phyloP scores from a whole-genome alignment of 2,329 filamentous ascomycete species.

The Aphanoascus verrucosus region DNA sequence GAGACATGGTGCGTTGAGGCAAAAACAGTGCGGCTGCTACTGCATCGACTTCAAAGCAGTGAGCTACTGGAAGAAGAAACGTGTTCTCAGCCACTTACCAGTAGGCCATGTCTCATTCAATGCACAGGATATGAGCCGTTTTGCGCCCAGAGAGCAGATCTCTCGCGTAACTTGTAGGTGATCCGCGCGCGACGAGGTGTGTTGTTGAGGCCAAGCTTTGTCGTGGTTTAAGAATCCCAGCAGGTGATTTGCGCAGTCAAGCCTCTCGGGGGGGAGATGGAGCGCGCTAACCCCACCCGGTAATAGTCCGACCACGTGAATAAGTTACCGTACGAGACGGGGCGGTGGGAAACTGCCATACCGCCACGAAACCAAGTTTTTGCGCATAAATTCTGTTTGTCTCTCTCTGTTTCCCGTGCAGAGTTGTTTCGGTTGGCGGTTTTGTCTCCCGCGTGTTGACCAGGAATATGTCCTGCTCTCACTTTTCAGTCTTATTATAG shows the following conservation, averaged over 20 bases:
- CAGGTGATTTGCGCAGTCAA: constrained; percentile 5
- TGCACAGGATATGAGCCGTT: constrained; percentile 2
- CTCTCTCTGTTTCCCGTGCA: background rate
- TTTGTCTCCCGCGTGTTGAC: background rate
- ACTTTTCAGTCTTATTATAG: background rate
- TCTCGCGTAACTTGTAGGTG: background rate
- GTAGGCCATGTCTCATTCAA: background rate
- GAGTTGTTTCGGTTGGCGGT: background rate
- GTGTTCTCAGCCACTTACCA: background rate
- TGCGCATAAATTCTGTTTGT: background rate
- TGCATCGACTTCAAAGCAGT: background rate
- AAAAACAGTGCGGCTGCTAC: background rate
- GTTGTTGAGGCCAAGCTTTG: constrained; percentile 13
- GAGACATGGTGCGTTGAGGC: background rate
- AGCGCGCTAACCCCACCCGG: background rate
- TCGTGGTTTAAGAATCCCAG: constrained; percentile 4
- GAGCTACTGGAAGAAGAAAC: background rate
- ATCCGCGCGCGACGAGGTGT: background rate
- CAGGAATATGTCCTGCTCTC: background rate
- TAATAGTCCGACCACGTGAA: background rate
- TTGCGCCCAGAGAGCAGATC: background rate
- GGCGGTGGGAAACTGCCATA: background rate
- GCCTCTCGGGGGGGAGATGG: background rate
- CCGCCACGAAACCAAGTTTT: background rate
- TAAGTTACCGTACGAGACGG: constrained; percentile 4